These are phyloP conservation scores for Erodium texanum DNA, from an alignment of 441 rosid genomes.

Conservation along the genomic window DNA sequence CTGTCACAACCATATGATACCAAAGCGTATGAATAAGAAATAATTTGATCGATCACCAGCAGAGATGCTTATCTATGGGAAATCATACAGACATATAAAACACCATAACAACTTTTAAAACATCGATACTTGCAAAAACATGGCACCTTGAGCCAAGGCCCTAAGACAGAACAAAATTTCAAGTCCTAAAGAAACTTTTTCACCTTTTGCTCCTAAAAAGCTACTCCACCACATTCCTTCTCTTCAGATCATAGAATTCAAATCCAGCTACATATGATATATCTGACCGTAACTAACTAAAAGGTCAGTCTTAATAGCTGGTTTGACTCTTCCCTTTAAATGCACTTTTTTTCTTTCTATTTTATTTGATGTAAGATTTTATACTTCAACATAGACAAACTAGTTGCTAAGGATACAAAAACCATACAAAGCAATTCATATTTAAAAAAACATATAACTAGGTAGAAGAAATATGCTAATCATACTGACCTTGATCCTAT, in stretches of 20 bases:
- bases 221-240: not conserved
- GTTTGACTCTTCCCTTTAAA: no score
- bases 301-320: no score
- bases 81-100: not conserved
- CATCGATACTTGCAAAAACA: no score
- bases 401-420: no score
- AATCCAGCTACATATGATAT: no score
- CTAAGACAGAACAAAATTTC: not conserved
- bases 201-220: not conserved
- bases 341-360: no score
- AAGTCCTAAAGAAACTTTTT: not conserved
- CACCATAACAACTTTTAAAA: not conserved
- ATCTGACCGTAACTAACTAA: no score
- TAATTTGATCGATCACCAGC: not conserved
- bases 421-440: no score
- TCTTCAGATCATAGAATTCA: not conserved
- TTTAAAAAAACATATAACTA: not conserved
- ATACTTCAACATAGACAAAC: no score
- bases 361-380: no score
- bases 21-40: not conserved
- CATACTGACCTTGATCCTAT: slow-evolving; percentile 69
- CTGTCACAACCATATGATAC: slow-evolving; percentile 33
- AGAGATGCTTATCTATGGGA: not conserved
- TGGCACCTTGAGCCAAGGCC: no score
- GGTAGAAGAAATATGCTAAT: not conserved